Percentiles rank a stretch among this genome's conserved stretches.
Evolutionary conservation across 108 stramenopile genomes (phyloP).

Genomic region (Skeletonema menzelii): DNA sequence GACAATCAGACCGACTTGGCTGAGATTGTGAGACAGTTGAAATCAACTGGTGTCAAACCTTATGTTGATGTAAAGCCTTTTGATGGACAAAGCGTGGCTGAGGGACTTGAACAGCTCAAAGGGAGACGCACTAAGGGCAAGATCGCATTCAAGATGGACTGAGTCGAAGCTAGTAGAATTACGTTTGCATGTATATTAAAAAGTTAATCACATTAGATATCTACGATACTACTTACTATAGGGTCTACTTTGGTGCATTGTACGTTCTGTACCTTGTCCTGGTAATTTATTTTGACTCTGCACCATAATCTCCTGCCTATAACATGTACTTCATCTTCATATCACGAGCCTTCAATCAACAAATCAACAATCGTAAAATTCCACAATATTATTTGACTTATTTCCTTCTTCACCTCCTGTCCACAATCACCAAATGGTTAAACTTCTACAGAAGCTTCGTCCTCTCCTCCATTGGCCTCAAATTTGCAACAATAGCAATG

Average conservation of each 20-base stretch:
- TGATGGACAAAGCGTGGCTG: slow-evolving; percentile 27
- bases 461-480: slow-evolving; percentile 1
- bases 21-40: slow-evolving; percentile 17
- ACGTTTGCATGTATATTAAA: too few species aligned
- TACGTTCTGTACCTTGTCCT: too few species aligned
- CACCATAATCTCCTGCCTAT: neutral
- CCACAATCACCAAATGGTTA: neutral
- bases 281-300: neutral
- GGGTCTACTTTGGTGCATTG: too few species aligned
- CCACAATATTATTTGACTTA: too few species aligned
- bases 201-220: too few species aligned
- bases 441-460: slow-evolving; percentile 15
- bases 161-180: neutral
- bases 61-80: slow-evolving; percentile 26
- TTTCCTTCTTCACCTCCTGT: too few species aligned
- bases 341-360: too few species aligned
- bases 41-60: slow-evolving; percentile 11
- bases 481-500: slow-evolving; percentile 30
- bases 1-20: slow-evolving; percentile 24
- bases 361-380: too few species aligned
- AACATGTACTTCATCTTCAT: neutral
- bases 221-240: too few species aligned
- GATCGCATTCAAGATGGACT: slow-evolving; percentile 39
- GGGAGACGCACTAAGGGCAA: slow-evolving; percentile 46
- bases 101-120: slow-evolving; percentile 42